phyloP scores from a whole-genome alignment of 257 asterid genomes.

The Fraxinus cuspidata region DNA sequence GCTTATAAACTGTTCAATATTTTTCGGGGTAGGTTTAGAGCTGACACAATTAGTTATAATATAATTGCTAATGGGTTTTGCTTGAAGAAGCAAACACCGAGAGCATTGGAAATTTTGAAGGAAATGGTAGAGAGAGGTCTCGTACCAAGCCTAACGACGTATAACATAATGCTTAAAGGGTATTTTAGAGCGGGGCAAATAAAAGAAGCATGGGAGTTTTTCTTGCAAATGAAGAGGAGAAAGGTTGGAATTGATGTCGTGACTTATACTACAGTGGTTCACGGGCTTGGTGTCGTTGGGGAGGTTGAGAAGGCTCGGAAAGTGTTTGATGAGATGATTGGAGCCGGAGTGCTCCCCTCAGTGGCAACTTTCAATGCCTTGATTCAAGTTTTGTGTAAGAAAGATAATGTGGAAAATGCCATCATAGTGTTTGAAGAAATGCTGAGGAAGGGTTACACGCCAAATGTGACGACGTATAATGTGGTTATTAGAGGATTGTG shows the following conservation, averaged over 20 bases:
- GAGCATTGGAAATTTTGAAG: constrained; percentile 69
- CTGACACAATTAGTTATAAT: constrained; percentile 72
- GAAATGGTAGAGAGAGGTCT: constrained; percentile 84
- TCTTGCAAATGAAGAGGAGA: constrained; percentile 84
- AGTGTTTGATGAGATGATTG: constrained; percentile 74
- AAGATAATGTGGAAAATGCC: constrained; percentile 79
- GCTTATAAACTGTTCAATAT: constrained; percentile 61
- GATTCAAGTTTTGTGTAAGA: constrained; percentile 88
- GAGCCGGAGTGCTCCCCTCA: constrained; percentile 88
- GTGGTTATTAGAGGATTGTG: constrained; percentile 79
- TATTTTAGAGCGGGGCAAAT: constrained; percentile 70
- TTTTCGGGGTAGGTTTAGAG: constrained; percentile 62
- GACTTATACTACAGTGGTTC: constrained; percentile 83
- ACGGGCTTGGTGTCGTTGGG: constrained; percentile 82
- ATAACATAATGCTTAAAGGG: constrained; percentile 78
- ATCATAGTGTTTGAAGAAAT: constrained; percentile 62
- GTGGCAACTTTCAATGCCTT: constrained; percentile 83
- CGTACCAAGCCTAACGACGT: constrained; percentile 62
- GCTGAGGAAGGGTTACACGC: constrained; percentile 74
- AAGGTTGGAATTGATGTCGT: constrained; percentile 77
- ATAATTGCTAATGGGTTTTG: constrained; percentile 78
- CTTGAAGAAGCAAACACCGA: constrained; percentile 66
- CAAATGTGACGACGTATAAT: constrained; percentile 74
- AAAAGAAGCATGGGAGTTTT: constrained; percentile 81
- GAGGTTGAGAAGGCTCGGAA: constrained; percentile 69